These are phyloP conservation scores for Ophioceras dolichostomum DNA, from an alignment of 2,329 filamentous ascomycete genomes.

Conservation along the genomic window DNA sequence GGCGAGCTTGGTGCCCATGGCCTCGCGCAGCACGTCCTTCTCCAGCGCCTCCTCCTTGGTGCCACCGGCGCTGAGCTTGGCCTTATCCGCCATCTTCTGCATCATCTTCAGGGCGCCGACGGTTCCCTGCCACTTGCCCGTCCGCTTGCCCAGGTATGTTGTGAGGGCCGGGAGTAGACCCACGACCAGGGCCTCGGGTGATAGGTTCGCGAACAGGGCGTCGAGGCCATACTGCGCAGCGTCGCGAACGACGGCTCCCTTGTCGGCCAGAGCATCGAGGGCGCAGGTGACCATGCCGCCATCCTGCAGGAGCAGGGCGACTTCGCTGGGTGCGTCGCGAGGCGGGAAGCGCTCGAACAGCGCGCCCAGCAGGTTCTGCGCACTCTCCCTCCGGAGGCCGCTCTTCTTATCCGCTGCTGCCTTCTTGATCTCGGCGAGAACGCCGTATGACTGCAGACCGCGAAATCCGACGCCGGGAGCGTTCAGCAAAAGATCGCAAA, in stretches of 20 bases:
- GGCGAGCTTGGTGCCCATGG: constrained; percentile 81
- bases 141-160: constrained; percentile 67
- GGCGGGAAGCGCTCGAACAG: constrained; percentile 82
- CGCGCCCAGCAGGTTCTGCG: constrained; percentile 89
- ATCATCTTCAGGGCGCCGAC: constrained; percentile 76
- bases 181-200: constrained; percentile 69
- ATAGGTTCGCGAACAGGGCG: constrained; percentile 68
- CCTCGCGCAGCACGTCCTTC: constrained; percentile 81
- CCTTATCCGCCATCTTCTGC: constrained; percentile 90
- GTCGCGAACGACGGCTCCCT: constrained; percentile 77
- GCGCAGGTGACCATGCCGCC: constrained; percentile 59
- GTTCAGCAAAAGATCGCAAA: constrained; percentile 47
- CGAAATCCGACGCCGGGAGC: constrained; percentile 33
- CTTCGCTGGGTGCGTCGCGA: constrained; percentile 66
- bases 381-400: constrained; percentile 70
- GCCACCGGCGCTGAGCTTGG: constrained; percentile 66
- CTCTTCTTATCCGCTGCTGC: constrained; percentile 91
- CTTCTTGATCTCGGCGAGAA: constrained; percentile 49
- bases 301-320: constrained; percentile 72
- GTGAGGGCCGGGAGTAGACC: constrained; percentile 68
- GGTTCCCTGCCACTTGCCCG: constrained; percentile 95
- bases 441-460: constrained; percentile 39
- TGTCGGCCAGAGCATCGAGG: constrained; percentile 80
- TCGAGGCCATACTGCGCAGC: constrained; percentile 91
- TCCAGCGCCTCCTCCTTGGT: constrained; percentile 74